These are phyloP conservation scores for Leccinellum albellum DNA, from an alignment of 768 basidiomycete species.

Conservation along the genomic window DNA sequence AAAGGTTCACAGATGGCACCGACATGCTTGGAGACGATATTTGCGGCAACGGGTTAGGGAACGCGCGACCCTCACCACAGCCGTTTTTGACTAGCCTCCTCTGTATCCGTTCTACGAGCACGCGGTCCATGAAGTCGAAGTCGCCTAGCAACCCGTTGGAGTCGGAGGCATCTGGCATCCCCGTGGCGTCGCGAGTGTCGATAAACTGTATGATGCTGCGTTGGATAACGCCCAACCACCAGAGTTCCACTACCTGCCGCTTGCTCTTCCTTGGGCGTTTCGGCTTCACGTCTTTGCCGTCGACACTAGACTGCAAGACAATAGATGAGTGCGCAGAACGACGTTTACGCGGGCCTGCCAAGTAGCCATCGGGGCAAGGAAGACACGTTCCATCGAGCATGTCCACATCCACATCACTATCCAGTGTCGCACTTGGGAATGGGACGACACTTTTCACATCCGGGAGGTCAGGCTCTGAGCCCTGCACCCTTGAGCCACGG, in stretches of 20 bases:
- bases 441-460: conserved; percentile 34
- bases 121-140: conserved; percentile 30
- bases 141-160: conserved; percentile 3
- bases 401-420: conserved; percentile 20
- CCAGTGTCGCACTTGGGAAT: conserved; percentile 33
- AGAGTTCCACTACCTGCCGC: conserved; percentile 32
- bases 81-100: conserved; percentile 32
- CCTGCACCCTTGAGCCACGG: conserved; percentile 3
- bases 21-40: conserved; percentile 25
- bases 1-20: conserved; percentile 17
- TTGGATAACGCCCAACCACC: conserved; percentile 36
- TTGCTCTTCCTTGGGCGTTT: conserved; percentile 33
- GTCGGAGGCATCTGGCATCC: background rate
- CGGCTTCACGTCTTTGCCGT: conserved; percentile 16
- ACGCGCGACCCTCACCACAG: conserved; percentile 20
- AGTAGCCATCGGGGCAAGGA: background rate
- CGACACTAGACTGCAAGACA: conserved; percentile 16
- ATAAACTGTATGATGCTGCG: conserved; percentile 31
- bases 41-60: conserved; percentile 18
- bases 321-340: conserved; percentile 32
- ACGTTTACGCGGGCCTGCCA: conserved; percentile 26
- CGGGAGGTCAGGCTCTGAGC: conserved; percentile 21
- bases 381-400: conserved; percentile 28
- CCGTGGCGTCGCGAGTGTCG: conserved; percentile 11
- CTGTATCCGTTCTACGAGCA: conserved; percentile 33